Evolutionary conservation across 129 eudicot genomes (phyloP).

Genomic region (Cynara cardunculus): DNA sequence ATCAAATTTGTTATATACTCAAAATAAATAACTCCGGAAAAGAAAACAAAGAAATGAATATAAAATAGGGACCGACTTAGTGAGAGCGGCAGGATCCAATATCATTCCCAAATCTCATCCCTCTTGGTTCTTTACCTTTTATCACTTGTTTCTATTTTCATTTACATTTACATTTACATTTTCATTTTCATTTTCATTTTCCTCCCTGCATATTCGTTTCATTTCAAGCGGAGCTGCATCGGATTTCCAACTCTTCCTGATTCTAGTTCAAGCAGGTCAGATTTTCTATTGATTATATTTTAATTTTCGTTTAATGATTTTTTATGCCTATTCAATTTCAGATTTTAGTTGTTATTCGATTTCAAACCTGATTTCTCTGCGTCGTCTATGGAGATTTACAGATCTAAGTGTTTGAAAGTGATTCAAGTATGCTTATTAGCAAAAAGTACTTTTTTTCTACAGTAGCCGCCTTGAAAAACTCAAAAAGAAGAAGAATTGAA

Average conservation of each 20-base stretch:
- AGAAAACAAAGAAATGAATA: background rate
- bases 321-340: background rate
- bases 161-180: no score
- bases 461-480: background rate
- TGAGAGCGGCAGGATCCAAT: background rate
- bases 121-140: background rate
- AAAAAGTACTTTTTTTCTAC: background rate
- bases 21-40: no score
- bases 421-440: background rate
- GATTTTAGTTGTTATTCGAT: background rate
- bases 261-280: background rate
- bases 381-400: constrained; percentile 1
- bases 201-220: background rate
- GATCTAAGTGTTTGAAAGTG: background rate
- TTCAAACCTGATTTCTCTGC: background rate
- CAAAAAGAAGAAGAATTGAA: background rate
- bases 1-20: no score
- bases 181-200: background rate
- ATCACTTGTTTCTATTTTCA: background rate
- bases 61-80: background rate
- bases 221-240: background rate
- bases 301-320: background rate
- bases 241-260: background rate
- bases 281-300: background rate
- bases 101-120: background rate